Percentiles rank a stretch among this genome's conserved stretches.
phyloP scores from a whole-genome alignment of 192 early-diverging fungal genomes.

The Chytriomyces sp. region DNA sequence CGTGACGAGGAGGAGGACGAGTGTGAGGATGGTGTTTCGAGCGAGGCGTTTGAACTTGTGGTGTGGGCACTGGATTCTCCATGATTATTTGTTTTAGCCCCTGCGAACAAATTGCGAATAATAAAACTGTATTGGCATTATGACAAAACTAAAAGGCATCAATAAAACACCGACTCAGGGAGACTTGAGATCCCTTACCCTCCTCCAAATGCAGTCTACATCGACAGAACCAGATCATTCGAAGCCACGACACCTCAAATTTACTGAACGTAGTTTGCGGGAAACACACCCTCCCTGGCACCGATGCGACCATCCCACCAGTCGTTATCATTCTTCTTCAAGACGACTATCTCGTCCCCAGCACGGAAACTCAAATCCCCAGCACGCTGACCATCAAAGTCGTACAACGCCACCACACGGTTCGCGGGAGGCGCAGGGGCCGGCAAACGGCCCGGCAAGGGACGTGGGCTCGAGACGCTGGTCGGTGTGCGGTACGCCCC shows the following conservation, averaged over 20 bases:
- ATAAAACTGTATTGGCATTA: neutral
- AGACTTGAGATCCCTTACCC: neutral
- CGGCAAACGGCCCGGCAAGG: constrained; percentile 12
- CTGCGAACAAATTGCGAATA: neutral
- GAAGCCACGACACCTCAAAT: neutral
- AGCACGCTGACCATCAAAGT: constrained; percentile 60
- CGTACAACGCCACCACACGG: constrained; percentile 62
- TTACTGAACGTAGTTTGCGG: constrained; percentile 54
- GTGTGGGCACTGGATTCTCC: neutral
- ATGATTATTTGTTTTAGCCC: neutral
- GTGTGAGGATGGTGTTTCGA: neutral
- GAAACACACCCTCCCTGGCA: constrained; percentile 64
- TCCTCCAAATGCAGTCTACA: neutral
- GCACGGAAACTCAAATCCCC: constrained; percentile 61
- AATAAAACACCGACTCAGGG: neutral
- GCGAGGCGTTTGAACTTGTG: neutral
- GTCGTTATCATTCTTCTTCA: constrained; percentile 75
- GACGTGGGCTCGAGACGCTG: constrained; percentile 6
- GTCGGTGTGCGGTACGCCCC: constrained; percentile 9
- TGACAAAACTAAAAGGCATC: neutral
- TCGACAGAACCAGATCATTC: neutral
- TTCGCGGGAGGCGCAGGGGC: constrained; percentile 15
- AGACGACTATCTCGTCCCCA: constrained; percentile 62
- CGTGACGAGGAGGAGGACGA: neutral
- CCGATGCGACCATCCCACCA: constrained; percentile 89